Evolutionary conservation across 257 asterid species (phyloP), one percentile per base, ranked within the genome.

Genomic region (Eucommia ulmoides): DNA sequence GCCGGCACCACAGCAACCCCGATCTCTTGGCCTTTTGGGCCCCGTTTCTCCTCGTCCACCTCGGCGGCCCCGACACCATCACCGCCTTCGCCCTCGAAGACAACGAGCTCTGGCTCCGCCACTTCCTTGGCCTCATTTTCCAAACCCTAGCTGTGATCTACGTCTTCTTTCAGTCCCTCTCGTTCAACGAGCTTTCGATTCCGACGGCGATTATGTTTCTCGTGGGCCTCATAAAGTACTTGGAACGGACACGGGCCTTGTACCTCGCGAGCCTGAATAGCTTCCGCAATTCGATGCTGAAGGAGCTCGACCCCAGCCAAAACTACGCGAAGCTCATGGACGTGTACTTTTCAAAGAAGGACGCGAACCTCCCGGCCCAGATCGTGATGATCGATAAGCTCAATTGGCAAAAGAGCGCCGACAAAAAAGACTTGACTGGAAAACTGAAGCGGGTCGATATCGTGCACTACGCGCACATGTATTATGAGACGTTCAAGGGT

Each of bases 401-500:
- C 0, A 52, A 49, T 1, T 23, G 47, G 14, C 60, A 49, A 19
- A 11, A 4, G 41, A 62, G 49, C 49, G 58, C 58, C 0, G 49
- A 49, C 24, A 22, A 49, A 11, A 19, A 21, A 59, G 76, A 61
- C 26, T 61, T 65, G 8, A 23, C 8, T 24, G 74, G 71, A 5
- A 2, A 0, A 1, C 20, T 74, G 48, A 33, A 8, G 0, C 49
- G 45, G 0, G 3, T 2, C 3, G 91, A 74, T 16, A 58, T 64
- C 0, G 65, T 71, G 35, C 65, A 59, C 17, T 38, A 71, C 12
- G 91, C 76, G 8, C 19, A 64, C 50, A 50, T 22, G 2, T 66
- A 55, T 61, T 80, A 63, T 63, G n/a, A 61, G 11, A 74, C 53
- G 2, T 80, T 80, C 69, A 77, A 72, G 46, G 91, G 91, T 1